Evolutionary conservation across 768 basidiomycete species (phyloP).

Genomic region (Kwoniella sp.): DNA sequence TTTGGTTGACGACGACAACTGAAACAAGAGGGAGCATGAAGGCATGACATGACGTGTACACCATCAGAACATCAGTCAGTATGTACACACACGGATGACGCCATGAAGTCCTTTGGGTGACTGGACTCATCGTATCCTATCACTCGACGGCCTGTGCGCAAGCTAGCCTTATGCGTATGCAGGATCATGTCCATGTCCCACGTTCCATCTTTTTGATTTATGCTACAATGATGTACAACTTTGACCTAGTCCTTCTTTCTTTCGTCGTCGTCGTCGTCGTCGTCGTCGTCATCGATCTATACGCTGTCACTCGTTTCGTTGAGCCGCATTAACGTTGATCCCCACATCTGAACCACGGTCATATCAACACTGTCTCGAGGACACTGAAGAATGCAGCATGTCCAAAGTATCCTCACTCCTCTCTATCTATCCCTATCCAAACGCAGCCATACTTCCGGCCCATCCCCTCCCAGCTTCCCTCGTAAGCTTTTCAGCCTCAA

Average conservation of each 20-base stretch:
- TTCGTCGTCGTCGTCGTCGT: no score
- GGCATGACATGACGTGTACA: slow-evolving; percentile 14
- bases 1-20: neutral
- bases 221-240: slow-evolving; percentile 5
- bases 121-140: neutral
- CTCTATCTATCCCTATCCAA: slow-evolving; percentile 3
- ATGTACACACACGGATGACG: slow-evolving; percentile 5
- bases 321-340: no score
- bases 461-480: slow-evolving; percentile 16
- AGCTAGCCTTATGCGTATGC: no score
- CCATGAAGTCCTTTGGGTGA: slow-evolving; percentile 14
- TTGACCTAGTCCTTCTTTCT: no score
- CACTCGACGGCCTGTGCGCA: neutral
- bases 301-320: no score
- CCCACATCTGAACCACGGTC: no score
- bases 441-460: slow-evolving; percentile 11
- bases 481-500: slow-evolving; percentile 27
- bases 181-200: neutral
- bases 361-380: no score
- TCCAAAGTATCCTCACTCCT: no score
- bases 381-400: no score
- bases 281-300: neutral
- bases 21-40: neutral
- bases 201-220: slow-evolving; percentile 11
- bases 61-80: neutral